Base-by-base conservation (phyloP, 2,329 filamentous ascomycete genomes). In the Scolecobasidium constrictum region DNA sequence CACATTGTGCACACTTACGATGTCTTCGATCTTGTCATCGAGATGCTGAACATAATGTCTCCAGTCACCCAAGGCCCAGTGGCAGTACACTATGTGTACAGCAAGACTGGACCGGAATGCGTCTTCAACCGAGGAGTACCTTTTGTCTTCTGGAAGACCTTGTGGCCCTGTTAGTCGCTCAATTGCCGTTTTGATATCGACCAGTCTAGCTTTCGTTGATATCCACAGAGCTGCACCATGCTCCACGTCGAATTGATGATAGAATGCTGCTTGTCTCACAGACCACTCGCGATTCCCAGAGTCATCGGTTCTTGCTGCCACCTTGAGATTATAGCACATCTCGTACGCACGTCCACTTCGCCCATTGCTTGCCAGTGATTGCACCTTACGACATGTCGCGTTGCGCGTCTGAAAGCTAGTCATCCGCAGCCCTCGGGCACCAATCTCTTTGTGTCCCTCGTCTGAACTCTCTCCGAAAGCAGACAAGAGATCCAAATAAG, bases 51-150 rank as follows among this genome's bases (percentile, higher is more conserved):
- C 56, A 46, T 67, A 65, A 50, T 56, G 56, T 20, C 62, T 54
- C 65, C 65, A 69, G n/a, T 63, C 57, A 44, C 65, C 61, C 0
- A 49, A 57, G 3, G 63, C 56, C 65, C 65, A 68, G 21, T 63
- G 52, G 35, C 57, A 62, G 36, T 55, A 60, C 20, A 67, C 43
- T 2, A 64, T 40, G 46, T 68, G 64, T 3, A 55, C 53, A 4
- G 55, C 49, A 4, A 68, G 50, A 40, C 53, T 63, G 2, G 62
- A 56, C 15, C 52, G 46, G 28, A 69, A 62, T 39, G 58, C 61
- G 7, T 61, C 48, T 12, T 52, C 53, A 1, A 53, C 15, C 1
- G 49, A 57, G 1, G 40, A 41, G 40, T 63, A 67, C 4, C 49
- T 46, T n/a, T 48, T 55, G 38, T 62, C 56, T 43, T 64, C 57